These are phyloP conservation scores for Lepidium sativum DNA, from an alignment of 345 rosid genomes.

Conservation along the genomic window DNA sequence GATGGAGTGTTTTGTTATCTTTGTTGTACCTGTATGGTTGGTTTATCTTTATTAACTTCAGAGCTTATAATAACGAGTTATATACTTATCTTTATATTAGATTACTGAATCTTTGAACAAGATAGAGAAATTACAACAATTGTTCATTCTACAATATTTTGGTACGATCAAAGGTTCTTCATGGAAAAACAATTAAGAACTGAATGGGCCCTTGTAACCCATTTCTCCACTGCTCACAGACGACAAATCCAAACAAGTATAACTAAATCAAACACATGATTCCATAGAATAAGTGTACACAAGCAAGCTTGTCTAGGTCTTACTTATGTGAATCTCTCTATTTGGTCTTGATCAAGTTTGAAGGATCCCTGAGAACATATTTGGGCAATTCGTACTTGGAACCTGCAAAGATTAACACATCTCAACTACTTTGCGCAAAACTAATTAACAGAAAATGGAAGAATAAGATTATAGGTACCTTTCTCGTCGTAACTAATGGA, in stretches of 20 bases:
- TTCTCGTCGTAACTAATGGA: constrained; percentile 80
- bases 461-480: constrained; percentile 31
- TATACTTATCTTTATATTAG: not conserved
- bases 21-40: not conserved
- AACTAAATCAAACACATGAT: not conserved
- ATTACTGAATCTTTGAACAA: not conserved
- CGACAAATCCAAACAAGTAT: not conserved
- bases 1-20: not conserved
- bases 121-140: not conserved
- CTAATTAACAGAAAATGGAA: too few species aligned
- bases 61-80: not conserved
- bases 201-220: not conserved
- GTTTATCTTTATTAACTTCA: not conserved
- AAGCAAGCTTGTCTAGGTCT: constrained; percentile 6
- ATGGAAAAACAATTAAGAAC: not conserved
- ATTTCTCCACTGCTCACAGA: not conserved
- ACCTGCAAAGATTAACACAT: constrained; percentile 37
- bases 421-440: not conserved
- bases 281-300: not conserved
- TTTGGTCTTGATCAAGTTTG: constrained; percentile 54
- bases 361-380: constrained; percentile 84
- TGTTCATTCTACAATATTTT: not conserved
- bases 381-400: constrained; percentile 87
- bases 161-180: not conserved
- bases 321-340: constrained; percentile 18